Base-by-base conservation (phyloP, 2,329 filamentous ascomycete species). In the Neospermospora avenae region DNA sequence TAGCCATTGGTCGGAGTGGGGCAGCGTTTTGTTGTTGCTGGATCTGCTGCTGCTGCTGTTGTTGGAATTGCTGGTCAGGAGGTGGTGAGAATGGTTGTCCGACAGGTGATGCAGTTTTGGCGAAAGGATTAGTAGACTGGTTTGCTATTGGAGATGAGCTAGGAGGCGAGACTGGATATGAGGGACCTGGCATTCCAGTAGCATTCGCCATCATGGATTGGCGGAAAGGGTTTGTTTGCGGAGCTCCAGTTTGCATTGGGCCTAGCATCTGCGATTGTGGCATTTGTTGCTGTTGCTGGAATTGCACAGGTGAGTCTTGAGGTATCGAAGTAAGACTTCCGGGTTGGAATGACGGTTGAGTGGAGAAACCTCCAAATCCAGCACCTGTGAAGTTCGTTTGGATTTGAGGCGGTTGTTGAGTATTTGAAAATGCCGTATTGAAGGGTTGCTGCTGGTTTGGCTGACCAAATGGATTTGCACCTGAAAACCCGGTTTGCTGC, bases 171-270 rank as follows among this genome's bases (percentile, higher is more conserved):
- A 78, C 74, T 63, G 78, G 72, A 61, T 78, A 74, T 55, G 72
- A 69, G 24, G 76, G 72, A 31, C 71, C 70, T 44, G 74, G 68
- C 65, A 77, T 73, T 49, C 82, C 82, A 7, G 84, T 84, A 20
- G 77, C 75, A 51, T 68, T 63, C 70, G 82, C 79, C 78, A 82
- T 80, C 86, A 93, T 93, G 1, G 93, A 97, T 71, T 92, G 89
- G 44, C 95, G 84, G 83, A 99, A 99, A 0, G 95, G 95, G 72
- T 99, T 99, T 7, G 92, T 96, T 68, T 86, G 84, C 71, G 80
- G 81, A 60, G 80, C 80, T 24, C 74, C 78, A 69, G 74, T 78
- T 75, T 63, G 80, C 70, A 54, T 70, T 57, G 67, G 70, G 75
- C 55, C 55, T 16, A 57, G 77, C 71, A 73, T 78, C 67, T 65